These are phyloP conservation scores for Talaromyces proteolyticus DNA, from an alignment of 495 filamentous ascomycete species.

Conservation along the genomic window DNA sequence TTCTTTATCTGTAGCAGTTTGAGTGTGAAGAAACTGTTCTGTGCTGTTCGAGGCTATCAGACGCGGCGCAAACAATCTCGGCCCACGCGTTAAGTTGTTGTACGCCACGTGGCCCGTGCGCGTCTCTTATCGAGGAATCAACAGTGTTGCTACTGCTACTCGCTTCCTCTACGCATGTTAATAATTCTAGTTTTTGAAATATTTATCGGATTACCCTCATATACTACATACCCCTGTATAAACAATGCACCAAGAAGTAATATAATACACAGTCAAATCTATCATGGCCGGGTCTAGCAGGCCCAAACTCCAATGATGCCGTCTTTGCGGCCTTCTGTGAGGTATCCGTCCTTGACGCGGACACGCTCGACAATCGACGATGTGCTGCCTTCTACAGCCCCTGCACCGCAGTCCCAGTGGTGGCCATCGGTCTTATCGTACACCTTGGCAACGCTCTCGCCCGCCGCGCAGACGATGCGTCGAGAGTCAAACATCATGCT, in stretches of 20 bases:
- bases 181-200: too few relatives aligned
- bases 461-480: slow-evolving; percentile 84
- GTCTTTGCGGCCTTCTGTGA: slow-evolving; percentile 84
- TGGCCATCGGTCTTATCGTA: slow-evolving; percentile 95
- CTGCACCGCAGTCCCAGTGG: slow-evolving; percentile 96
- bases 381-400: slow-evolving; percentile 56
- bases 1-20: too few relatives aligned
- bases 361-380: slow-evolving; percentile 79
- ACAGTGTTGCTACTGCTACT: too few relatives aligned
- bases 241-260: too few relatives aligned
- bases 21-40: too few relatives aligned
- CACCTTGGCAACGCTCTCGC: slow-evolving; percentile 90
- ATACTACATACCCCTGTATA: neutral
- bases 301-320: slow-evolving; percentile 91
- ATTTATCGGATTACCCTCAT: too few relatives aligned
- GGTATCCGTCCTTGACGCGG: slow-evolving; percentile 87
- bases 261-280: slow-evolving; percentile 7
- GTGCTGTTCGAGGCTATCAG: too few relatives aligned
- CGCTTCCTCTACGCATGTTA: too few relatives aligned
- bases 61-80: too few relatives aligned
- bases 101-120: slow-evolving; percentile 5
- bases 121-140: neutral
- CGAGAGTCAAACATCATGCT: slow-evolving; percentile 97
- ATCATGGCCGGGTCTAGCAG: too few relatives aligned
- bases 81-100: too few relatives aligned